Conservation (phyloP, 371 early-diverging fungal species). For the Rhizopus sp. region DNA sequence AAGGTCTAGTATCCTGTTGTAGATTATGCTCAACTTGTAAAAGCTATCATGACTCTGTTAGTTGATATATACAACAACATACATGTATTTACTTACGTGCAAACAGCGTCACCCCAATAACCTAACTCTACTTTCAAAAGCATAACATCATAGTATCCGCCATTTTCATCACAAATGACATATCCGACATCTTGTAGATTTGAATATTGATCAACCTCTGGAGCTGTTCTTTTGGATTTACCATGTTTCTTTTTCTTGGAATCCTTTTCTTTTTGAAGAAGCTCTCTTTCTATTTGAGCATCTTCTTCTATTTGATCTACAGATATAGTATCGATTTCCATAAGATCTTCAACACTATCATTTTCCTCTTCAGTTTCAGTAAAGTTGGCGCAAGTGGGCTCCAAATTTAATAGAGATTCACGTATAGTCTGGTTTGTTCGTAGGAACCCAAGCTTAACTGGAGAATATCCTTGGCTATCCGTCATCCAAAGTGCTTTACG, state of each 20-base stretch:
- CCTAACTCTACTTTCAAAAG: conserved; percentile 53
- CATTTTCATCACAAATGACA: conserved; percentile 35
- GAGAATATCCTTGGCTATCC: conserved; percentile 29
- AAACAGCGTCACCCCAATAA: conserved; percentile 9
- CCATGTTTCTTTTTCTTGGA: conserved; percentile 18
- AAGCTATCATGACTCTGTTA: conserved; percentile 30
- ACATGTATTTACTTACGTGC: conserved; percentile 14
- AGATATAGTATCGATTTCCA: conserved; percentile 28
- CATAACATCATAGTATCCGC: conserved; percentile 45
- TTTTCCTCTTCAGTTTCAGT: conserved; percentile 1
- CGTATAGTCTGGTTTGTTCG: conserved; percentile 19
- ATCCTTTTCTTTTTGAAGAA: conserved; percentile 29
- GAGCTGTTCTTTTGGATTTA: conserved; percentile 6
- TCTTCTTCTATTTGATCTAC: conserved; percentile 31
- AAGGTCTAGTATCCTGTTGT: conserved; percentile 44
- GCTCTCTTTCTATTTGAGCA: conserved; percentile 45
- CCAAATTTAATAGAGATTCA: not conserved
- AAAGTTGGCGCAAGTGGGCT: not conserved
- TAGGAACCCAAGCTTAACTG: conserved; percentile 25
- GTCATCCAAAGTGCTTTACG: conserved; percentile 9
- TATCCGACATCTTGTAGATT: conserved; percentile 42
- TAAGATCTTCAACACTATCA: not conserved
- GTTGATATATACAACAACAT: not conserved
- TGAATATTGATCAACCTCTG: conserved; percentile 39
- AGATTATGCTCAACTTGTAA: conserved; percentile 63